A percentile compares a stretch with the other conserved stretches of the same genome.
phyloP scores from a whole-genome alignment of 345 rosid species.

The Murraya koenigii region DNA sequence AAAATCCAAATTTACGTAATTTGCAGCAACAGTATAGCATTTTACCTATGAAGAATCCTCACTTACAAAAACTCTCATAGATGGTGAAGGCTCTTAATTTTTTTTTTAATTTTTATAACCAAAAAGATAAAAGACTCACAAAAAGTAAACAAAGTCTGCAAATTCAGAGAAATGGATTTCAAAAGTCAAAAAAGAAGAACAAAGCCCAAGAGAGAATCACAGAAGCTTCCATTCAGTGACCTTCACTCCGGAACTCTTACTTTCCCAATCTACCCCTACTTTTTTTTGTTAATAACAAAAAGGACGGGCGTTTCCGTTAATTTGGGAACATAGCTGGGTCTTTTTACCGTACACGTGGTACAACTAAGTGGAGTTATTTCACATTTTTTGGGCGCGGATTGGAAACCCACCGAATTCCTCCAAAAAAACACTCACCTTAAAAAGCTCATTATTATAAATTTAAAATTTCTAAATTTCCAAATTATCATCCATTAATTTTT shows the following conservation, averaged over 20 bases:
- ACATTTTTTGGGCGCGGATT: too few relatives aligned
- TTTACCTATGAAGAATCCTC: conserved; percentile 6
- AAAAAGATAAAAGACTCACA: not conserved
- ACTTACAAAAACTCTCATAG: not conserved
- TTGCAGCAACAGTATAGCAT: not conserved
- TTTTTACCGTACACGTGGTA: not conserved
- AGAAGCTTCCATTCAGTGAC: conserved; percentile 15
- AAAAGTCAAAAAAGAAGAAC: conserved; percentile 21
- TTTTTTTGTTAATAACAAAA: not conserved
- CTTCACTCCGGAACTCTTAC: not conserved
- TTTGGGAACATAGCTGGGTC: not conserved
- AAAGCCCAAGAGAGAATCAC: not conserved
- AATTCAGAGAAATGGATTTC: conserved; percentile 8
- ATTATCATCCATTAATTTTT: too few relatives aligned
- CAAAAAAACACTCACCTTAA: too few relatives aligned
- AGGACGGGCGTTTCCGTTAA: not conserved
- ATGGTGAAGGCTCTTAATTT: not conserved
- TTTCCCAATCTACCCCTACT: not conserved
- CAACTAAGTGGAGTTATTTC: not conserved
- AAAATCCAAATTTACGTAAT: not conserved
- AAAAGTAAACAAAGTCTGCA: conserved; percentile 11
- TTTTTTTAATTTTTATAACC: not conserved
- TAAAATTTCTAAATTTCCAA: too few relatives aligned
- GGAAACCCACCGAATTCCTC: too few relatives aligned
- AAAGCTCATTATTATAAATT: too few relatives aligned